Evolutionary conservation across 345 rosid genomes (phyloP).

Genomic region (Corymbia maculata): DNA sequence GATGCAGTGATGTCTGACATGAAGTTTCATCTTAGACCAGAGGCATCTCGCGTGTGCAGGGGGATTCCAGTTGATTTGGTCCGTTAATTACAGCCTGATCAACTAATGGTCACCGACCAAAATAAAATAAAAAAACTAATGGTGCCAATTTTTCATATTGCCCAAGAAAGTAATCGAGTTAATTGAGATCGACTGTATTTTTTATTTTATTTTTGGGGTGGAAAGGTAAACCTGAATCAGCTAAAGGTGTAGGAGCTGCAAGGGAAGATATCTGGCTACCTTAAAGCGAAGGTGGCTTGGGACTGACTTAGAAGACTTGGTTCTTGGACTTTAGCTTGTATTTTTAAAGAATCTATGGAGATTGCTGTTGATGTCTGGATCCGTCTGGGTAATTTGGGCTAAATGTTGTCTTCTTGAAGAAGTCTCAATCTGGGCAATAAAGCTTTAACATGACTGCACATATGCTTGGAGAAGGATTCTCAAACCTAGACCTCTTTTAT

Average conservation of each 20-base stretch:
- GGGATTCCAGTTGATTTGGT: background rate
- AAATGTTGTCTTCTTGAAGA: too few species aligned
- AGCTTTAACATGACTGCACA: background rate
- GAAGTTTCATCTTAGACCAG: background rate
- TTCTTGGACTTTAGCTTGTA: background rate
- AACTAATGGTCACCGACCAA: background rate
- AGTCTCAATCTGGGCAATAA: background rate
- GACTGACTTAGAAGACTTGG: background rate
- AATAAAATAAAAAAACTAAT: background rate
- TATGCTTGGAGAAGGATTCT: background rate
- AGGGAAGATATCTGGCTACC: background rate
- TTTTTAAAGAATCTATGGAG: too few species aligned
- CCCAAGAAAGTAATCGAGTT: background rate
- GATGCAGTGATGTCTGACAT: background rate
- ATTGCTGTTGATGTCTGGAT: background rate
- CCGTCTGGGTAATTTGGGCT: background rate
- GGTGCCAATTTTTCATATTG: background rate
- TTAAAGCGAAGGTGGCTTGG: background rate
- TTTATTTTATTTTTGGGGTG: background rate
- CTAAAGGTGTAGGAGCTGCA: background rate
- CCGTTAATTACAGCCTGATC: background rate
- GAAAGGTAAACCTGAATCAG: accelerated
- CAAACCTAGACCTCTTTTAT: background rate
- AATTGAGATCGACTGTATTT: background rate
- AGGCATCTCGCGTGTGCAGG: background rate